Conservation (phyloP, 495 filamentous ascomycete genomes). For the Penicillium pulvis region DNA sequence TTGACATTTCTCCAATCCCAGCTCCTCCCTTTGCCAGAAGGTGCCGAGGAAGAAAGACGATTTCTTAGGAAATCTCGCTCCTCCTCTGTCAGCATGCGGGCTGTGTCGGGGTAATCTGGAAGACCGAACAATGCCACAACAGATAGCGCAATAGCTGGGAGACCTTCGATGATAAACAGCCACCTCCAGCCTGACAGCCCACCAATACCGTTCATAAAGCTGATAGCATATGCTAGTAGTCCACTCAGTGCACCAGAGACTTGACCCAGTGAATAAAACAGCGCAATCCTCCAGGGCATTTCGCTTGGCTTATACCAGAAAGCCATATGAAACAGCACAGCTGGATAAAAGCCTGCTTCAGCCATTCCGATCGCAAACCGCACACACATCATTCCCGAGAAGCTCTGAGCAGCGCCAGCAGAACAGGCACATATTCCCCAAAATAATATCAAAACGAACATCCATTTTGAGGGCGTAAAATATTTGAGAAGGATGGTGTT, state of each 20-base stretch:
- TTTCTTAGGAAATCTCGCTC: slow-evolving; percentile 34
- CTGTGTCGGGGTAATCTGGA: slow-evolving; percentile 47
- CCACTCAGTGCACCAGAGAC: slow-evolving; percentile 41
- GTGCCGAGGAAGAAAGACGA: slow-evolving; percentile 21
- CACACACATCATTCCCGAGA: slow-evolving; percentile 42
- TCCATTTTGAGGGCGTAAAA: slow-evolving; percentile 44
- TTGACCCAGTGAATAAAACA: slow-evolving; percentile 41
- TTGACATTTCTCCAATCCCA: slow-evolving; percentile 34
- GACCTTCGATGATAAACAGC: slow-evolving; percentile 50
- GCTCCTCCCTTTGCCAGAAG: slow-evolving; percentile 28
- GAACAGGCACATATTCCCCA: slow-evolving; percentile 45
- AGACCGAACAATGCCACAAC: slow-evolving; percentile 39
- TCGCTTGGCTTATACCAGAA: slow-evolving; percentile 45
- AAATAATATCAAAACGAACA: slow-evolving; percentile 43
- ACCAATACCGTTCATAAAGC: slow-evolving; percentile 37
- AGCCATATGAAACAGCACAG: slow-evolving; percentile 43
- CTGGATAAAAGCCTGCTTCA: slow-evolving; percentile 43
- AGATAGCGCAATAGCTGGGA: slow-evolving; percentile 40
- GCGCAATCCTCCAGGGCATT: slow-evolving; percentile 37
- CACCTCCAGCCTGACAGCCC: slow-evolving; percentile 46
- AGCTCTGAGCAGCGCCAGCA: slow-evolving; percentile 37
- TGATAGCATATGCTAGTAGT: slow-evolving; percentile 43
- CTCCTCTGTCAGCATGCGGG: slow-evolving; percentile 37
- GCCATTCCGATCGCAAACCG: slow-evolving; percentile 44
- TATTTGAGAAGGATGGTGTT: slow-evolving; percentile 39